Evolutionary conservation across 352 stramenopile species (phyloP).

Genomic region (Globisporangium cystogenes): DNA sequence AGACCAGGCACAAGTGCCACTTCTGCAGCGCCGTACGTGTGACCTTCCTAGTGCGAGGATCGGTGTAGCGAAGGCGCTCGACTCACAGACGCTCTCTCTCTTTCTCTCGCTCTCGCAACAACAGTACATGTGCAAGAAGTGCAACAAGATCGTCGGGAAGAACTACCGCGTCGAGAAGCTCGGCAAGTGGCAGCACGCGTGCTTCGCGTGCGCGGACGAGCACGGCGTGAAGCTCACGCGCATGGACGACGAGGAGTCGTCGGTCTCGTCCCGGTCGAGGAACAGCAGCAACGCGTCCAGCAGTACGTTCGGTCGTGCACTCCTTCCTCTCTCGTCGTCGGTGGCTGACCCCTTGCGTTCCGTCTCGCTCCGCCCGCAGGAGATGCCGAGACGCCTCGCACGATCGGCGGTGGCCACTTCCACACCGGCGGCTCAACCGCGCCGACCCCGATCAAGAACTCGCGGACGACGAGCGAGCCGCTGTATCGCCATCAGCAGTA

Average conservation of each 20-base stretch:
- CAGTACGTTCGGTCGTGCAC: slow-evolving; percentile 8
- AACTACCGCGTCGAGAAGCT: slow-evolving; percentile 53
- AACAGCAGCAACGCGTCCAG: slow-evolving; percentile 6
- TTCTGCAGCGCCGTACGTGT: slow-evolving; percentile 61
- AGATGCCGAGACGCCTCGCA: slow-evolving; percentile 7
- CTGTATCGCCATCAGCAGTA: slow-evolving; percentile 9
- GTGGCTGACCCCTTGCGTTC: not conserved
- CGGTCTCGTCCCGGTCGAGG: slow-evolving; percentile 7
- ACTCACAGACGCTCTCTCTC: too few species aligned
- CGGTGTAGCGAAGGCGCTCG: too few species aligned
- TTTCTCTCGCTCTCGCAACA: not conserved
- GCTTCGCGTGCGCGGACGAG: slow-evolving; percentile 55
- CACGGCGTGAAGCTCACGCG: slow-evolving; percentile 23
- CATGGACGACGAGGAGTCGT: slow-evolving; percentile 15
- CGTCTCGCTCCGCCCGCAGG: not conserved
- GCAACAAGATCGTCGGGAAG: slow-evolving; percentile 43
- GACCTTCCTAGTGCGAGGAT: too few species aligned
- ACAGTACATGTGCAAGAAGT: slow-evolving; percentile 72
- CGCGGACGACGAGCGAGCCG: slow-evolving; percentile 7
- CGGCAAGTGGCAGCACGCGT: slow-evolving; percentile 26
- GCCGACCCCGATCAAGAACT: not conserved
- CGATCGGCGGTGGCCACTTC: slow-evolving; percentile 1
- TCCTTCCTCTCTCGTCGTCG: not conserved
- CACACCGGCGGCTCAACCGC: not conserved
- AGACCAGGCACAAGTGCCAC: slow-evolving; percentile 43